Conservation (phyloP, 176 grass and related monocot genomes). For the Poa pratensis region DNA sequence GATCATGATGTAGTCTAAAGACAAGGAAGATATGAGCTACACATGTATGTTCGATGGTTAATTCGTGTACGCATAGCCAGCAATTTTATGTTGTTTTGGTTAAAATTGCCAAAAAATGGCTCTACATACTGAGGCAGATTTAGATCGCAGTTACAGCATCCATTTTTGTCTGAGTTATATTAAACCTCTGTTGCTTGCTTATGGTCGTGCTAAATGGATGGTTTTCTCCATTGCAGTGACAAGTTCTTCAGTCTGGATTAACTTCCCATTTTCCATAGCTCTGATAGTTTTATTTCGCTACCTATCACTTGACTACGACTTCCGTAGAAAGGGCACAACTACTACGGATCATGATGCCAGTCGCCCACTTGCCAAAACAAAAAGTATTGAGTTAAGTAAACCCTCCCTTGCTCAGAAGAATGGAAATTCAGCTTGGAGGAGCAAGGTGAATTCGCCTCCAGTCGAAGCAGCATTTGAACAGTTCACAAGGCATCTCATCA, state of each 20-base stretch:
- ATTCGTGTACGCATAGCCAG: not conserved
- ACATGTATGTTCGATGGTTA: not conserved
- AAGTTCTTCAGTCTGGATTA: constrained; percentile 96
- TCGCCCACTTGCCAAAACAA: constrained; percentile 47
- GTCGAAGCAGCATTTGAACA: constrained; percentile 90
- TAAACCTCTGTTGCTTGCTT: not conserved
- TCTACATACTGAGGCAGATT: not conserved
- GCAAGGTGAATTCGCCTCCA: constrained; percentile 84
- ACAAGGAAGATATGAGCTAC: not conserved
- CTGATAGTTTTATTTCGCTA: constrained; percentile 78
- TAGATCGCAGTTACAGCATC: not conserved
- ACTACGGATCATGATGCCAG: constrained; percentile 14
- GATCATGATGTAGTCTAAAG: not conserved
- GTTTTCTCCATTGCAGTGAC: constrained; percentile 73
- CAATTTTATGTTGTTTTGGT: constrained; percentile 1
- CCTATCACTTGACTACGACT: constrained; percentile 77
- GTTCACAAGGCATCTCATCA: constrained; percentile 83
- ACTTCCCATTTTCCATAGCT: constrained; percentile 75
- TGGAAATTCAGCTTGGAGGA: constrained; percentile 67
- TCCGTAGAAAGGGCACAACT: constrained; percentile 66
- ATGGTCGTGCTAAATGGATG: not conserved
- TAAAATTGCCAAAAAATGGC: not conserved
- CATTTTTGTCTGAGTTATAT: not conserved
- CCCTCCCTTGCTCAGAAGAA: constrained; percentile 41
- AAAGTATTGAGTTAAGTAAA: constrained; percentile 53